These are phyloP conservation scores for Fusarium bulbicola DNA, from an alignment of 2,329 filamentous ascomycete species.

Conservation along the genomic window DNA sequence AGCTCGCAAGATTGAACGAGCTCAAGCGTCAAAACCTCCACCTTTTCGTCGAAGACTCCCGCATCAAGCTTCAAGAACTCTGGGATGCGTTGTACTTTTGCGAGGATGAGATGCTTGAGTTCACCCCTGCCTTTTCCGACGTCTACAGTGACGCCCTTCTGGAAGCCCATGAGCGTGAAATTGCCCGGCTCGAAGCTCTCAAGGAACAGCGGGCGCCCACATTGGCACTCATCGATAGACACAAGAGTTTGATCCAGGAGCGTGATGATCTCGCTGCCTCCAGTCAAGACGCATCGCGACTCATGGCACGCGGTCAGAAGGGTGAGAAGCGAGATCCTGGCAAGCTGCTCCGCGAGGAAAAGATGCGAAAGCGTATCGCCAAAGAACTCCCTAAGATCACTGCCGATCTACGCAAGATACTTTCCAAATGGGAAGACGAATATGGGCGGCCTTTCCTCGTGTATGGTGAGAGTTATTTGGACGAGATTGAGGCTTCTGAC, in stretches of 20 bases:
- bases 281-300: conserved; percentile 91
- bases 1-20: conserved; percentile 85
- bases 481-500: conserved; percentile 76
- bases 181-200: conserved; percentile 80
- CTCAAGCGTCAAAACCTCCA: conserved; percentile 95
- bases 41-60: conserved; percentile 93
- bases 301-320: conserved; percentile 91
- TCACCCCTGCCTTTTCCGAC: conserved; percentile 95
- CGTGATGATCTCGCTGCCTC: conserved; percentile 88
- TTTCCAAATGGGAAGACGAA: conserved; percentile 92
- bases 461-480: conserved; percentile 89
- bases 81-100: conserved; percentile 96
- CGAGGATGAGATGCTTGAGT: conserved; percentile 98
- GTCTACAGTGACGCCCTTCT: conserved; percentile 96
- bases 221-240: conserved; percentile 82
- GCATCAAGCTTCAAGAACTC: conserved; percentile 88
- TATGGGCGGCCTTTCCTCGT: conserved; percentile 94
- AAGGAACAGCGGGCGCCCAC: conserved; percentile 89
- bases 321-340: conserved; percentile 95
- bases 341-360: conserved; percentile 93
- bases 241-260: conserved; percentile 84
- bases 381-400: conserved; percentile 96
- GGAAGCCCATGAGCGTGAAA: conserved; percentile 93
- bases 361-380: conserved; percentile 96
- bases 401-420: conserved; percentile 79